These are phyloP conservation scores for Xerocomus brunneocitrinus DNA, from an alignment of 768 basidiomycete species.

Conservation along the genomic window DNA sequence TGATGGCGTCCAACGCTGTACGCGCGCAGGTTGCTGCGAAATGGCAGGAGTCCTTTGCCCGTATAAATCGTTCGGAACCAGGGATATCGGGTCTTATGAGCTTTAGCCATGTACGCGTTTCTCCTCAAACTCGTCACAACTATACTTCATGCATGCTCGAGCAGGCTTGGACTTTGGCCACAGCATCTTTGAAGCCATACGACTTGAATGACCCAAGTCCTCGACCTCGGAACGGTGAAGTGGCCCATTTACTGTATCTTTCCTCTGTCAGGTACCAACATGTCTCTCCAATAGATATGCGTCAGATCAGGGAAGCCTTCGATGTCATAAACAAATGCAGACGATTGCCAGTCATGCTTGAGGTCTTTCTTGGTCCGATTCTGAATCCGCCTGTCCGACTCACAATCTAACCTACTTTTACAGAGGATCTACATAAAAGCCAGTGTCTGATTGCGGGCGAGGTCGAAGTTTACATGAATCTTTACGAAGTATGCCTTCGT, in stretches of 20 bases:
- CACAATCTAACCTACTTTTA: neutral
- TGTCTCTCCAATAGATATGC: constrained; percentile 39
- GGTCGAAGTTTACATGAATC: constrained; percentile 50
- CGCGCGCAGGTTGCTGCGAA: constrained; percentile 61
- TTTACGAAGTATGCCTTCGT: constrained; percentile 52
- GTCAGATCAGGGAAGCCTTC: constrained; percentile 51
- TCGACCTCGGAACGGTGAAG: constrained; percentile 27
- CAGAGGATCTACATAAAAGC: constrained; percentile 61
- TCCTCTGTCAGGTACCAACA: neutral
- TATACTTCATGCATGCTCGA: constrained; percentile 3
- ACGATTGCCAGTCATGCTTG: constrained; percentile 59
- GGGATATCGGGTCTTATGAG: constrained; percentile 62
- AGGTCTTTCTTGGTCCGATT: constrained; percentile 64
- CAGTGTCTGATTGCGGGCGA: constrained; percentile 60
- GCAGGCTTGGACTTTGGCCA: constrained; percentile 60
- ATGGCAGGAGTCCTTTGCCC: constrained; percentile 68
- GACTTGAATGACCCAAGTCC: constrained; percentile 42
- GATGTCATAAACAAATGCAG: constrained; percentile 53
- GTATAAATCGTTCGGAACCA: constrained; percentile 52
- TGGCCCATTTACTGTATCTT: constrained; percentile 4
- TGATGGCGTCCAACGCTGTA: constrained; percentile 60
- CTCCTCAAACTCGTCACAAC: neutral
- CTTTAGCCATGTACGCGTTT: constrained; percentile 51
- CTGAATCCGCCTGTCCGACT: neutral
- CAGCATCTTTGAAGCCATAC: constrained; percentile 50